Conservation (phyloP, 441 rosid species). For the Croton setiger region DNA sequence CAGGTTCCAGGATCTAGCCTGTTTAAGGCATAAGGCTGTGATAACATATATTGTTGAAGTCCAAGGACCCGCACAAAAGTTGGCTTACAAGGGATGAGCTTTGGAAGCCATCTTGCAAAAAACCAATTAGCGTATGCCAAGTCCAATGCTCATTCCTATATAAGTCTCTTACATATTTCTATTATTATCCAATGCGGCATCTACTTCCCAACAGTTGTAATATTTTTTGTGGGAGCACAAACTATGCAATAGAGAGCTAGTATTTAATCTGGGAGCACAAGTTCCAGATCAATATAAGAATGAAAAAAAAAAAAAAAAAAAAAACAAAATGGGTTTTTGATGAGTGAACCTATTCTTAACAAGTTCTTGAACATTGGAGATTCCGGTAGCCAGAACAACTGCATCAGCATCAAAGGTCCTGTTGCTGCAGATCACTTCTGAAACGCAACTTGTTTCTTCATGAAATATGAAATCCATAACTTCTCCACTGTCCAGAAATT, state of each 20-base stretch:
- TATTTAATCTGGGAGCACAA: background rate
- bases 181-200: too few relatives aligned
- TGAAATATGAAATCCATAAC: constrained; percentile 38
- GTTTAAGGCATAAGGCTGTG: too few relatives aligned
- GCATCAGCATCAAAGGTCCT: constrained; percentile 42
- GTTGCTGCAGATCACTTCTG: constrained; percentile 42
- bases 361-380: constrained; percentile 47
- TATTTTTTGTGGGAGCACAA: background rate
- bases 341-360: constrained; percentile 44
- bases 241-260: background rate
- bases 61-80: too few relatives aligned
- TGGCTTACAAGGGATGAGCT: too few relatives aligned
- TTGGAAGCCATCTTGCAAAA: too few relatives aligned
- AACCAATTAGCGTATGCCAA: too few relatives aligned
- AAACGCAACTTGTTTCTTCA: constrained; percentile 43
- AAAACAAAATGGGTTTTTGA: background rate
- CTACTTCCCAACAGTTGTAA: background rate
- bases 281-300: background rate
- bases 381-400: constrained; percentile 50
- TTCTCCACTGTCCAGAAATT: constrained; percentile 30
- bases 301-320: background rate
- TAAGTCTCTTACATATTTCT: too few relatives aligned
- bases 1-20: too few relatives aligned
- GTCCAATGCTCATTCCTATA: too few relatives aligned
- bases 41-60: too few relatives aligned